These are phyloP conservation scores for Rhodotorula graminis DNA, from an alignment of 768 basidiomycete genomes.

Conservation along the genomic window DNA sequence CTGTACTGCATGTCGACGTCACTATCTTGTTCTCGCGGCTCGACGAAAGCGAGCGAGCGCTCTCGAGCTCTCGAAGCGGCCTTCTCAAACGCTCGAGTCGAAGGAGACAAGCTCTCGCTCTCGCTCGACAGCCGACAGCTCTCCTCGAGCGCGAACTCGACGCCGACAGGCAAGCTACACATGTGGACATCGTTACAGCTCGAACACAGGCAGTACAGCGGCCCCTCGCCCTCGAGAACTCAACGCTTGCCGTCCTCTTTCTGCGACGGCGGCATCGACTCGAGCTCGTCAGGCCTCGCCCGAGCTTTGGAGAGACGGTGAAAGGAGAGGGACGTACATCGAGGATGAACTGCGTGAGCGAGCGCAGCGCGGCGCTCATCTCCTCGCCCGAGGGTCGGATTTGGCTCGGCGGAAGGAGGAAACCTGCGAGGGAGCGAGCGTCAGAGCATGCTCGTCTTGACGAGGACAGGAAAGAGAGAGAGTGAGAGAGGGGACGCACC, in stretches of 20 bases:
- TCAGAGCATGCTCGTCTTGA: no score
- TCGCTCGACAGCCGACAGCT: no score
- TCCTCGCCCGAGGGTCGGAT: constrained; percentile 79
- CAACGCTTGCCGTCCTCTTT: constrained; percentile 7
- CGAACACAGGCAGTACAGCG: neutral
- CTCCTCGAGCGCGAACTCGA: no score
- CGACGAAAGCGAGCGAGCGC: no score
- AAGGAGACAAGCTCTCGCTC: no score
- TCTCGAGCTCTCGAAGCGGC: no score
- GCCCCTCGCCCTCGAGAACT: neutral
- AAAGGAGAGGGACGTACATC: constrained; percentile 7
- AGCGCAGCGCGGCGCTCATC: constrained; percentile 60
- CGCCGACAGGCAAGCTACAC: neutral
- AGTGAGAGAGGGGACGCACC: constrained; percentile 42
- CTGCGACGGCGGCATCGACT: neutral
- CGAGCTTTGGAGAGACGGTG: neutral
- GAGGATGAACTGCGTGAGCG: constrained; percentile 63
- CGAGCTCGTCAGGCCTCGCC: neutral
- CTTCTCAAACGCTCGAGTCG: no score
- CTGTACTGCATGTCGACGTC: no score
- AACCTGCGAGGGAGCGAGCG: constrained; percentile 47
- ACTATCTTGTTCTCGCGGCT: no score
- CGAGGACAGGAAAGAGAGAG: no score
- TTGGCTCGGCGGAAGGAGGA: constrained; percentile 64
- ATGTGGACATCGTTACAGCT: neutral